phyloP scores from a whole-genome alignment of 2,329 filamentous ascomycete genomes.

The Blumeriella jaapii region DNA sequence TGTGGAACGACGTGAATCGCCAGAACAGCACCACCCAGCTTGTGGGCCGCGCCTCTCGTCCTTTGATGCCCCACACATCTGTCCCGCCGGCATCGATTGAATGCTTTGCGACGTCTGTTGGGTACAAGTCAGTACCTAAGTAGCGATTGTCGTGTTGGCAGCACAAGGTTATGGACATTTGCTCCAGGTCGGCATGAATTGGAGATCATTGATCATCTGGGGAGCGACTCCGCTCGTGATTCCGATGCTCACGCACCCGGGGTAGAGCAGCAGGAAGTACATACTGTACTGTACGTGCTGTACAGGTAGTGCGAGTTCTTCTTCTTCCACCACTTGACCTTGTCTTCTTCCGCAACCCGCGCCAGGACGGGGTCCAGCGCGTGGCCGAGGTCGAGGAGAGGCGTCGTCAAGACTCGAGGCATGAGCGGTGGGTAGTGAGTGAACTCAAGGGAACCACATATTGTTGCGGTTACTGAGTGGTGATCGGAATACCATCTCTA shows the following conservation, averaged over 20 bases:
- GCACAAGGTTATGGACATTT: constrained; percentile 15
- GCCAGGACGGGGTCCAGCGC: constrained; percentile 29
- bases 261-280: constrained; percentile 31
- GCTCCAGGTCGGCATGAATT: constrained; percentile 28
- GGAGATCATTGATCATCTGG: constrained; percentile 35
- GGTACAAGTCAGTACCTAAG: not conserved
- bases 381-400: constrained; percentile 10
- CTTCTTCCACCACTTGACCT: constrained; percentile 30
- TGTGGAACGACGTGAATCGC: constrained; percentile 41
- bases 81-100: constrained; percentile 1
- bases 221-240: constrained; percentile 44
- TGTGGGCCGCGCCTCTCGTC: constrained; percentile 43
- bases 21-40: constrained; percentile 41
- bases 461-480: no score
- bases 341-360: constrained; percentile 30
- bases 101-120: constrained; percentile 12
- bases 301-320: constrained; percentile 30
- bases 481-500: no score
- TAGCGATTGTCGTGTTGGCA: not conserved
- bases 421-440: no score
- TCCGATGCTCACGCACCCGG: constrained; percentile 41
- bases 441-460: no score
- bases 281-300: no score
- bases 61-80: constrained; percentile 24
- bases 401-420: no score